A percentile compares a stretch with the other conserved stretches of the same genome.
phyloP scores from a whole-genome alignment of 352 stramenopile species.

The Globisporangium okanoganense region DNA sequence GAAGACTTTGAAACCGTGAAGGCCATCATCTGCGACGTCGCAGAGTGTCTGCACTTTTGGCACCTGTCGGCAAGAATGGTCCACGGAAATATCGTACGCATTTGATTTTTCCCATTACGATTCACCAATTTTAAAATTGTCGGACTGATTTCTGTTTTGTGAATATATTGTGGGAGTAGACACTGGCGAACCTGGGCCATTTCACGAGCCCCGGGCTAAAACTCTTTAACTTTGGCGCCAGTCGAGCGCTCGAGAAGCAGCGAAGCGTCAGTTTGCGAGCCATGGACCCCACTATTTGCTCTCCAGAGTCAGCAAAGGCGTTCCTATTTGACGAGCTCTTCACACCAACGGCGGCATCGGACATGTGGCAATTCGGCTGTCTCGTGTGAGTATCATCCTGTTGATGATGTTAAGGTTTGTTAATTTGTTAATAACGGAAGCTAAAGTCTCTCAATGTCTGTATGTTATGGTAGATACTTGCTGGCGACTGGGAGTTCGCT shows the following conservation, averaged over 20 bases:
- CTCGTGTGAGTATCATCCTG: constrained; percentile 59
- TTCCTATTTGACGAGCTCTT: constrained; percentile 44
- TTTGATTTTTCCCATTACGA: not conserved
- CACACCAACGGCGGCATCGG: constrained; percentile 36
- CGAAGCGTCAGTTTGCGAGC: constrained; percentile 22
- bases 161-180: constrained; percentile 18
- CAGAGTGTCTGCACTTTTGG: constrained; percentile 54
- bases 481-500: constrained; percentile 42
- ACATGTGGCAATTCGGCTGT: constrained; percentile 79
- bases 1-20: no score
- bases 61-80: constrained; percentile 44
- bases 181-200: constrained; percentile 37
- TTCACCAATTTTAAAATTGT: not conserved
- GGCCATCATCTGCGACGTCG: constrained; percentile 35
- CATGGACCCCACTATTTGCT: constrained; percentile 26
- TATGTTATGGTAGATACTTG: constrained; percentile 31
- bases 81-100: constrained; percentile 64
- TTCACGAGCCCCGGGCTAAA: constrained; percentile 38
- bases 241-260: constrained; percentile 32
- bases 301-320: constrained; percentile 46
- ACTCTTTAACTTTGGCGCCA: constrained; percentile 40
- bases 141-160: not conserved
- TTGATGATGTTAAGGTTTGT: no score
- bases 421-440: no score
- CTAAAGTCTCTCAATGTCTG: not conserved